These are phyloP conservation scores for Sporothrix brunneoviolacea DNA, from an alignment of 2,329 filamentous ascomycete species.

Conservation along the genomic window DNA sequence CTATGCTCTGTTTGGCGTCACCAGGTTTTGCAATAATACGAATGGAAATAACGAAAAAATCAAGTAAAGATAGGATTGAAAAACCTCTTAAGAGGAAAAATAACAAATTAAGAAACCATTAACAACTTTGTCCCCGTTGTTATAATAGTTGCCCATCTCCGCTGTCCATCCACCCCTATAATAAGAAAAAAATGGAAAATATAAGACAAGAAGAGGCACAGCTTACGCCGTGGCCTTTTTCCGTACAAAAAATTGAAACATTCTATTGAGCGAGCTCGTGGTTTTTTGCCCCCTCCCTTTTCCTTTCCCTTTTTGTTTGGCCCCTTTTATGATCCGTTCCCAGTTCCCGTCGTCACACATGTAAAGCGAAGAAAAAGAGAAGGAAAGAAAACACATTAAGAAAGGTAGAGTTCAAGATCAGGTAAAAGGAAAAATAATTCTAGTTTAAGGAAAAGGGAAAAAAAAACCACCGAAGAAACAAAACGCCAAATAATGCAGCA, in stretches of 20 bases:
- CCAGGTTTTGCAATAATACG: too few species aligned
- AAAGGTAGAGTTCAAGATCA: not conserved
- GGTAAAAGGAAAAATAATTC: not conserved
- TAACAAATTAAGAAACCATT: too few species aligned
- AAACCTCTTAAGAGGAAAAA: too few species aligned
- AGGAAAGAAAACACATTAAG: not conserved
- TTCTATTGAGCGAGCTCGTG: not conserved
- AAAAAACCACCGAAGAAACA: not conserved
- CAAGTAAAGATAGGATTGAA: too few species aligned
- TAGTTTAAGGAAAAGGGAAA: not conserved
- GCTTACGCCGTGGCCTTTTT: not conserved
- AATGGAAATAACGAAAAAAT: too few species aligned
- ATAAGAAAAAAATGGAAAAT: not conserved
- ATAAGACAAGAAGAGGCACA: not conserved
- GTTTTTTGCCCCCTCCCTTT: not conserved
- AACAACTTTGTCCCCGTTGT: too few species aligned
- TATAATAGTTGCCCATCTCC: too few species aligned
- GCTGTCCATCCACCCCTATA: too few species aligned
- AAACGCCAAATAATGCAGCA: constrained; percentile 11
- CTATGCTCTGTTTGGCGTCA: too few species aligned
- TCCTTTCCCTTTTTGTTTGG: not conserved
- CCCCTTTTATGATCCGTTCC: not conserved
- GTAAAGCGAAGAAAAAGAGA: constrained; percentile 6
- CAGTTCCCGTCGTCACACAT: constrained; percentile 1
- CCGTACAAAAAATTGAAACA: not conserved